Conservation (phyloP, 805 yeast species). For the Saccharomycopsis sp. region DNA sequence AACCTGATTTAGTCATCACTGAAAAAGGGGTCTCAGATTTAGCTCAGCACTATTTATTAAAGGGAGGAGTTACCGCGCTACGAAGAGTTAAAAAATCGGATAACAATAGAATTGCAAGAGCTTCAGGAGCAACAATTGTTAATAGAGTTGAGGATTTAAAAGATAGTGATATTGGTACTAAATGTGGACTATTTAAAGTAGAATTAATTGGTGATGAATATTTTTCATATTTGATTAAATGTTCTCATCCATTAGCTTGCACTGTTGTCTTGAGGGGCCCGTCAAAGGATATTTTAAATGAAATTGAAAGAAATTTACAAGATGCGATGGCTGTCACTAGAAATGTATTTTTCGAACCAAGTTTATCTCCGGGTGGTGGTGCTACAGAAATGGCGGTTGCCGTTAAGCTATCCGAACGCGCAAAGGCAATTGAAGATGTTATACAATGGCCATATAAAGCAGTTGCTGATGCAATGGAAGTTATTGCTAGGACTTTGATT, state of each 20-base stretch:
- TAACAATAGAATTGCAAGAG: constrained; percentile 93
- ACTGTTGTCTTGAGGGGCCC: constrained; percentile 92
- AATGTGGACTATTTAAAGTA: constrained; percentile 86
- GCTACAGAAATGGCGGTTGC: constrained; percentile 99
- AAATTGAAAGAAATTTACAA: constrained; percentile 92
- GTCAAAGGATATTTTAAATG: constrained; percentile 92
- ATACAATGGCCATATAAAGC: constrained; percentile 99
- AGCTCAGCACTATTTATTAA: constrained; percentile 92
- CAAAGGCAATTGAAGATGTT: constrained; percentile 87
- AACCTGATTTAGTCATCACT: constrained; percentile 92
- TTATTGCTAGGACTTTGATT: constrained; percentile 92
- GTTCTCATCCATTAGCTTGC: constrained; percentile 86
- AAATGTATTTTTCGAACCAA: constrained; percentile 90
- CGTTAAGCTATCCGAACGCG: constrained; percentile 80
- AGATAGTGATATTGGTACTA: constrained; percentile 82
- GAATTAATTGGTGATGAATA: constrained; percentile 97
- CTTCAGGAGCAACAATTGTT: constrained; percentile 96
- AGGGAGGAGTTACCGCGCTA: constrained; percentile 87
- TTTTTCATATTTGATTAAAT: constrained; percentile 75
- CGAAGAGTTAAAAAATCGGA: constrained; percentile 95
- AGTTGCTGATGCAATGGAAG: constrained; percentile 97
- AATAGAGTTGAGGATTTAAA: constrained; percentile 91
- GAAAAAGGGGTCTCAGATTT: constrained; percentile 98
- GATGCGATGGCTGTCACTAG: constrained; percentile 98
- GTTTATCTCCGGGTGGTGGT: constrained; percentile 97